Evolutionary conservation across 2,329 filamentous ascomycete genomes (phyloP), one percentile per base, ranked within the genome.

Genomic region (Epichloe glyceriae): DNA sequence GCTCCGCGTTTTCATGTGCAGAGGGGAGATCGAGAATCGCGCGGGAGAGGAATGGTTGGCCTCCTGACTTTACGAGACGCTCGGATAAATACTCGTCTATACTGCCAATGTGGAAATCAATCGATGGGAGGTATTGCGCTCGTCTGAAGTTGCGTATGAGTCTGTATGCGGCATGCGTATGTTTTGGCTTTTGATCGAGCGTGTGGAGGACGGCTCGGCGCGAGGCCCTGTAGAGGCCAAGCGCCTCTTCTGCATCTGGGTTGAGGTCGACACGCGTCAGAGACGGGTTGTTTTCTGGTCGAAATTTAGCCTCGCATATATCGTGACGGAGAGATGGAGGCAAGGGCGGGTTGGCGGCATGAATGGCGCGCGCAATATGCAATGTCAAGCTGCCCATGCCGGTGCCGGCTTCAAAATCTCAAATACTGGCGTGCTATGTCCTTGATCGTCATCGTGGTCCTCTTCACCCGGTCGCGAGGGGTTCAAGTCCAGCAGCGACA

Each of bases 381-480:
- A 93, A 67, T 0, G 86, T 91, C 52, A 93, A 67, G 35, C 83
- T 82, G 52, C 87, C 88, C 72, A 90, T 86, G n/a, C 87, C 88
- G 3, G 87, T 93, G 15, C 88, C 87, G 45, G 86, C 86, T 66
- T 93, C 88, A 93, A 81, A 43, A 93, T 86, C 61, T 91, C 85
- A 12, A 90, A 64, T 0, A 74, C 77, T 8, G 70, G 65, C 14
- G 65, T 58, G 12, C 67, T 63, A 5, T 66, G 62, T 14, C 59
- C 58, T 8, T 17, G 17, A 5, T 6, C 22, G 8, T 46, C 53
- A 19, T 64, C 62, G 33, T 66, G 52, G 20, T 64, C 63, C 22
- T 67, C 62, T 53, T 67, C 60, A 38, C 60, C 56, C 33, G 68
- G 58, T 59, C 68, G 64, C 3, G 70, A 62, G 33, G 80, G 76